phyloP scores from a whole-genome alignment of 2,329 filamentous ascomycete genomes.

The Aspergillus bombycis region DNA sequence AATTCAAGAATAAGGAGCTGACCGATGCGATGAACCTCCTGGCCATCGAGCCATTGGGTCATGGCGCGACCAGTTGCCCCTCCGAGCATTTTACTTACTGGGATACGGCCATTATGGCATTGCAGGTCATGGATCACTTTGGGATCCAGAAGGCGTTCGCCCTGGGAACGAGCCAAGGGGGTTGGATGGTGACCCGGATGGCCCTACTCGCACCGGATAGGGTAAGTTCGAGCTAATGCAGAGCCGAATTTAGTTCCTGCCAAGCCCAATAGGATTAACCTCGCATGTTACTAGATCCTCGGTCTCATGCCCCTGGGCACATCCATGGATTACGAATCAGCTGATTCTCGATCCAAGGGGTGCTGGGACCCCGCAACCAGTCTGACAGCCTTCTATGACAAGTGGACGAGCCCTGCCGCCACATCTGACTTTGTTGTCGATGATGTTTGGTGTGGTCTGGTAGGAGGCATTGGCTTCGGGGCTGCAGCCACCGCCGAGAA shows the following conservation, averaged over 20 bases:
- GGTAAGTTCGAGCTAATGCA: constrained; percentile 32
- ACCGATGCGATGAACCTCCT: constrained; percentile 51
- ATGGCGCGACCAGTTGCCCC: constrained; percentile 52
- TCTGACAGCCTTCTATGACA: constrained; percentile 40
- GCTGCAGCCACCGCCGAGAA: constrained; percentile 40
- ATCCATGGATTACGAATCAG: constrained; percentile 55
- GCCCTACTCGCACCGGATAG: constrained; percentile 54
- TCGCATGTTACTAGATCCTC: constrained; percentile 41
- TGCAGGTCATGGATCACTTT: constrained; percentile 58
- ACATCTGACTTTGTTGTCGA: constrained; percentile 49
- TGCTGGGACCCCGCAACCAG: constrained; percentile 52
- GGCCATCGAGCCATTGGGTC: constrained; percentile 58
- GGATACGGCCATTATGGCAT: constrained; percentile 57
- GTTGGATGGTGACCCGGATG: constrained; percentile 57
- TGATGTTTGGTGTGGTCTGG: constrained; percentile 48
- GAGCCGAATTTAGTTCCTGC: neutral
- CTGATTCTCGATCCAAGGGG: constrained; percentile 45
- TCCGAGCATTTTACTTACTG: constrained; percentile 57
- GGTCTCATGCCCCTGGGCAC: constrained; percentile 58
- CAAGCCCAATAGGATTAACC: neutral
- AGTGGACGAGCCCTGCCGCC: constrained; percentile 42
- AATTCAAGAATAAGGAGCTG: constrained; percentile 42
- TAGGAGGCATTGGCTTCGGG: constrained; percentile 53
- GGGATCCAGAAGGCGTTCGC: constrained; percentile 50
- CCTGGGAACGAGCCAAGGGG: constrained; percentile 57